Conservation (phyloP, 495 filamentous ascomycete species). For the Aspergillus bertholletiae region DNA sequence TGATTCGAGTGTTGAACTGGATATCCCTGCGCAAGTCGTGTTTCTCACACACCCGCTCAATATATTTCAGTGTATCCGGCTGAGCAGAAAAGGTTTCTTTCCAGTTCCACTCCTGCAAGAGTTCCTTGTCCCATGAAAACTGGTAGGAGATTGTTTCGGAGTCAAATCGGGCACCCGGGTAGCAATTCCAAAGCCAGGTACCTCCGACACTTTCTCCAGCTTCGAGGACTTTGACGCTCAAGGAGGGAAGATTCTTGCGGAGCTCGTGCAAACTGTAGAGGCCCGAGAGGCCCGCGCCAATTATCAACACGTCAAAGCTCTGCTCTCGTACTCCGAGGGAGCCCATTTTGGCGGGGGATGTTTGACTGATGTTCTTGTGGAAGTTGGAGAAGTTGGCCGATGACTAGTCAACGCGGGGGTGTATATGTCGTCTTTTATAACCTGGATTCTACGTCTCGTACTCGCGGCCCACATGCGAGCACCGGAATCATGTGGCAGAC, state of each 20-base stretch:
- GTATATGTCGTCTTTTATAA: background rate
- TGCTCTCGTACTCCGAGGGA: constrained; percentile 9
- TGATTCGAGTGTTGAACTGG: constrained; percentile 23
- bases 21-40: constrained; percentile 25
- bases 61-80: constrained; percentile 20
- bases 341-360: constrained; percentile 5
- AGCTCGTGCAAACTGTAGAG: constrained; percentile 39
- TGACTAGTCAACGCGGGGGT: background rate
- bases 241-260: constrained; percentile 29
- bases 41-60: constrained; percentile 21
- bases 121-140: constrained; percentile 19
- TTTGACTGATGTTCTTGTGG: background rate
- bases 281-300: constrained; percentile 49
- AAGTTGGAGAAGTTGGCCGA: background rate
- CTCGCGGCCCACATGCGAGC: background rate
- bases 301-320: constrained; percentile 43
- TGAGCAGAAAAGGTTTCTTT: constrained; percentile 22
- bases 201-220: constrained; percentile 42
- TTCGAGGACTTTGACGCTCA: constrained; percentile 39
- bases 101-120: constrained; percentile 28
- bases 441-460: background rate
- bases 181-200: constrained; percentile 39
- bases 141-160: constrained; percentile 19
- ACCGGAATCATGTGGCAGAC: background rate
- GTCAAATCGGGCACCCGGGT: constrained; percentile 22